Base-by-base conservation (phyloP, 805 yeast species). In the Cyberlindnera lachancei region DNA sequence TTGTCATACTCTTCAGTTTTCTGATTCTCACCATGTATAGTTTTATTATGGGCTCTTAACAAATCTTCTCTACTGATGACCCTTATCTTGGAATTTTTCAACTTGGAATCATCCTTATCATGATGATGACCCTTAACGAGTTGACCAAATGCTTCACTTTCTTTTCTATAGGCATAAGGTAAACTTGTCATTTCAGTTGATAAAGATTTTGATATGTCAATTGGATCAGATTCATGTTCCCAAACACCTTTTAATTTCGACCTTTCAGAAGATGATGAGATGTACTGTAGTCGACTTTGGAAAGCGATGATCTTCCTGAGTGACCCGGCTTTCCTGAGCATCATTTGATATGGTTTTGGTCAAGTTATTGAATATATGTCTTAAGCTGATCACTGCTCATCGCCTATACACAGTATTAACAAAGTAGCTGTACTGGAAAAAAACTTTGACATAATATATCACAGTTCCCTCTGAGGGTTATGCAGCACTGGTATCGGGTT, bases 101-200 rank as follows among this genome's bases (percentile, higher is more conserved):
- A n/a, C 22, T 51, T 51, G 5, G 48, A 29, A 1, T 58, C 58
- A 23, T 56, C 52, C 18, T 57, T 33, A 17, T 58, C 65, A 27
- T 62, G 54, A 18, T 55, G 46, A 9, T 52, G 53, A 34, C 56
- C 64, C 31, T 58, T 53, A 7, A 64, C 69, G 1, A 64, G 46
- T 34, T 62, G 68, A 0, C 70, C 70, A 53, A 61, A 64, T 0
- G 61, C 53, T 36, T 63, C 66, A 14, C 66, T 59, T 11, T 56
- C 58, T 16, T 57, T 48, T 23, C 61, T 40, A 33, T 61, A 56
- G 2, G 65, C 60, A 43, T 49, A 64, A 5, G 52, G 48, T 11
- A 63, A 23, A 2, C 38, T 20, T 1, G 44, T 28, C 24, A 31
- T 29, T n/a, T 42, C 43, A 4, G 40, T 30, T 7, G 38, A 30